Conservation (phyloP, 129 eudicot species). For the Scalesia atractyloides region DNA sequence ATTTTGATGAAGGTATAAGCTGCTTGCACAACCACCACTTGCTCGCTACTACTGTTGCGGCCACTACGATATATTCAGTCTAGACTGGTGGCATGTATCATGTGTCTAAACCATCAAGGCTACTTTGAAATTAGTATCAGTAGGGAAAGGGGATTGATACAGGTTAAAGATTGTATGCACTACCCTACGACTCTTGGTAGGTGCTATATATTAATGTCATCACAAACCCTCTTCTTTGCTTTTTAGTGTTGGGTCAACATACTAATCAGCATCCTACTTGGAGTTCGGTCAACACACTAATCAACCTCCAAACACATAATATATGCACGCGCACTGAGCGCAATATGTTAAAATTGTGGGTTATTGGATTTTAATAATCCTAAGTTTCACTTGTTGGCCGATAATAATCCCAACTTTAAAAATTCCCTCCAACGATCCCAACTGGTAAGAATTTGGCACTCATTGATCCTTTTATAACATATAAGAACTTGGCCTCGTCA, state of each 20-base stretch:
- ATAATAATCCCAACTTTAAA: too few species aligned
- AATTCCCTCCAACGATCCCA: too few species aligned
- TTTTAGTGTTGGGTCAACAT: slow-evolving; percentile 11
- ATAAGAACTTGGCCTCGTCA: too few species aligned
- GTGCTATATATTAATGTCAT: slow-evolving; percentile 2
- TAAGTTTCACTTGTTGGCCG: too few species aligned
- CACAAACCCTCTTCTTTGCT: slow-evolving; percentile 15
- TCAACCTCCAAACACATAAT: background rate
- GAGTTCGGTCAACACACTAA: background rate
- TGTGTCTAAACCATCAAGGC: slow-evolving; percentile 23
- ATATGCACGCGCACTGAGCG: slow-evolving; percentile 22
- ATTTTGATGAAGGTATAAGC: background rate
- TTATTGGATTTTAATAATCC: too few species aligned
- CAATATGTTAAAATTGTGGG: slow-evolving; percentile 32
- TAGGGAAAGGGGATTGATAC: background rate
- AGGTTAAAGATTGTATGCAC: slow-evolving; percentile 6
- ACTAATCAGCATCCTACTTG: slow-evolving; percentile 25
- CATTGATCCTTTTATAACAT: too few species aligned
- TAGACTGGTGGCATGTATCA: slow-evolving; percentile 4
- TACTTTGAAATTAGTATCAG: slow-evolving; percentile 11
- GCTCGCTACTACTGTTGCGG: background rate
- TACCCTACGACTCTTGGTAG: slow-evolving; percentile 8
- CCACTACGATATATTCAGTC: slow-evolving; percentile 10
- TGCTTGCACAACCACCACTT: background rate
- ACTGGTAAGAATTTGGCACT: too few species aligned